Percentiles rank a stretch among this genome's conserved stretches.
These are phyloP conservation scores for Xylaria multiplex DNA, from an alignment of 2,329 filamentous ascomycete genomes.

Conservation along the genomic window DNA sequence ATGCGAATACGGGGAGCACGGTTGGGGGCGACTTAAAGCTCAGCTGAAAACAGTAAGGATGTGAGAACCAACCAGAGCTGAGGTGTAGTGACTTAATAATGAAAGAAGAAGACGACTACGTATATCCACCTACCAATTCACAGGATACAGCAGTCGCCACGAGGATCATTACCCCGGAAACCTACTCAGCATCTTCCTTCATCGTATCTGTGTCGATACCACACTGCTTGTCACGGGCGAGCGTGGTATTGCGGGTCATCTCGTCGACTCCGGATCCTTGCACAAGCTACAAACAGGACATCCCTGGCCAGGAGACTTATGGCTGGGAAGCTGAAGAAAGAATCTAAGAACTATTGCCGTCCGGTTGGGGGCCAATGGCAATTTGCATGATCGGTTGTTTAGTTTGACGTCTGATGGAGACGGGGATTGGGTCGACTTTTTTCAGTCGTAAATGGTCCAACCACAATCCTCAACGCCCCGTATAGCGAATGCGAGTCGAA, in stretches of 20 bases:
- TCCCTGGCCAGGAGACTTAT: slow-evolving; percentile 11
- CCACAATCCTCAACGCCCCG: slow-evolving; percentile 46
- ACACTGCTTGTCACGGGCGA: slow-evolving; percentile 25
- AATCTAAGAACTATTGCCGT: slow-evolving; percentile 11
- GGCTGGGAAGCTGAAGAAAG: slow-evolving; percentile 25
- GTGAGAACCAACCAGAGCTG: slow-evolving; percentile 41
- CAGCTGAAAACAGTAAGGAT: slow-evolving; percentile 43
- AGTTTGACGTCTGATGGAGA: slow-evolving; percentile 40
- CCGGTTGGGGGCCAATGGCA: slow-evolving; percentile 35
- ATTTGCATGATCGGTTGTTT: slow-evolving; percentile 36
- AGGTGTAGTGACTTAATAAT: slow-evolving; percentile 15
- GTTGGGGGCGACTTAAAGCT: slow-evolving; percentile 30
- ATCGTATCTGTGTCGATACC: slow-evolving; percentile 25
- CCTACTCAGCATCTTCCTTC: slow-evolving; percentile 22
- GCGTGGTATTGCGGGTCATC: slow-evolving; percentile 33
- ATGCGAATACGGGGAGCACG: slow-evolving; percentile 27
- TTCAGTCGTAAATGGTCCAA: slow-evolving; percentile 55
- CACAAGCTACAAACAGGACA: slow-evolving; percentile 16
- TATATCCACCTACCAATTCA: slow-evolving; percentile 38
- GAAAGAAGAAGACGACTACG: slow-evolving; percentile 23
- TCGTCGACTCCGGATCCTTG: slow-evolving; percentile 27
- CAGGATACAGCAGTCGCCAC: slow-evolving; percentile 23
- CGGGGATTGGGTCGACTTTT: slow-evolving; percentile 40
- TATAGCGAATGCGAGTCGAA: slow-evolving; percentile 25
- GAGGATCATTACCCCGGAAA: slow-evolving; percentile 30